A percentile compares a stretch with the other conserved stretches of the same genome.
Evolutionary conservation across 2,329 filamentous ascomycete genomes (phyloP).

Genomic region (Metarhizium rileyi): DNA sequence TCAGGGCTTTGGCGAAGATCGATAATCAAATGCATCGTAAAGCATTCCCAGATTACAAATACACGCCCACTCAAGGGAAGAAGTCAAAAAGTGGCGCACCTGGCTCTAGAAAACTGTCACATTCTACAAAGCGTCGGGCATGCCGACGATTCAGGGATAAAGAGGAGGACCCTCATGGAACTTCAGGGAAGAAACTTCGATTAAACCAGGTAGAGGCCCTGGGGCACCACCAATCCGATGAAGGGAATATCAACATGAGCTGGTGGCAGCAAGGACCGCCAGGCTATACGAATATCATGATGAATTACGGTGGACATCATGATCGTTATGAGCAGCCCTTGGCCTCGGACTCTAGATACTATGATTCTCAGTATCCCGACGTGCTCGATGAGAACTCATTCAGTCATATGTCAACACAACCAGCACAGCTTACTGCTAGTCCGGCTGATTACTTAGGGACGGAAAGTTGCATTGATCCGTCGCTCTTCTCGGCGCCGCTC

Average conservation of each 20-base stretch:
- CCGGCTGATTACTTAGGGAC: background rate
- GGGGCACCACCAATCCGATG: background rate
- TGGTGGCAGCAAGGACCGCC: constrained; percentile 1
- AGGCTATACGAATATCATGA: background rate
- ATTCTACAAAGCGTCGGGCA: constrained; percentile 27
- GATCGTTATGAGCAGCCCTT: background rate
- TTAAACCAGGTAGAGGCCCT: background rate
- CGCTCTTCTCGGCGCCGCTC: constrained; percentile 1
- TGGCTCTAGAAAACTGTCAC: constrained; percentile 3
- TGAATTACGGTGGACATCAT: background rate
- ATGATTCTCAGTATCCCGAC: background rate
- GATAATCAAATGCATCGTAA: constrained; percentile 78
- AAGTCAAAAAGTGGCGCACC: constrained; percentile 16
- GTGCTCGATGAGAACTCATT: background rate
- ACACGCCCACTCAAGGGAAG: constrained; percentile 67
- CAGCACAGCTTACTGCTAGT: background rate
- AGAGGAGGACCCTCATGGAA: background rate
- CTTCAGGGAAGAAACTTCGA: background rate
- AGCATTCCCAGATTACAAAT: constrained; percentile 89
- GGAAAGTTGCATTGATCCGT: constrained; percentile 7
- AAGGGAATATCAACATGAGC: background rate
- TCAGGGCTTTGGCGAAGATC: constrained; percentile 66
- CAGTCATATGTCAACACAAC: background rate
- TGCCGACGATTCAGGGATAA: constrained; percentile 24
- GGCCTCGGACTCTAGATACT: background rate